Evolutionary conservation across 768 basidiomycete species (phyloP), one percentile per base, ranked within the genome.

Genomic region (Suillus paluster): DNA sequence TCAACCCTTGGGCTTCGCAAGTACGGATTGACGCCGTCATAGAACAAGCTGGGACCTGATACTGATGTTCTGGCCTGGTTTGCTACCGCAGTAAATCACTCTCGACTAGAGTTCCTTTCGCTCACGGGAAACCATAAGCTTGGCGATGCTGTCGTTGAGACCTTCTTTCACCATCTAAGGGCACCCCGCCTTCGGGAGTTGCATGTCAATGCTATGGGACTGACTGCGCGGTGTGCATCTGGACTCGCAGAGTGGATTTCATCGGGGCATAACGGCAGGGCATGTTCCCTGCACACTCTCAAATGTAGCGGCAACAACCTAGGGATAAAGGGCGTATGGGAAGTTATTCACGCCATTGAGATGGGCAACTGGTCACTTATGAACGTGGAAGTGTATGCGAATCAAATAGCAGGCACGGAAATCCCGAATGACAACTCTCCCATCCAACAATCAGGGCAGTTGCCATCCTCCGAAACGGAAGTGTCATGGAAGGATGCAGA

Each of bases 281-380:
- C 7, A 19, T 86, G 85, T 60, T 74, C 75, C 17, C 75, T 90
- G 19, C 75, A 79, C 54, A 77, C 72, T 2, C 75, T 90, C 49
- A 83, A 81, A 64, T 79, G 83, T 61, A 89, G 81, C 69, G 84
- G 83, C n/a, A 90, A 90, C 64, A 71, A 71, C 19, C 76, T 90
- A 1, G 85, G 84, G 5, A 72, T 77, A 36, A 76, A 72, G 1
- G 83, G 79, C 1, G 79, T 87, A 33, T 73, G 73, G 61, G 70
- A 78, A 14, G 81, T 90, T 48, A 71, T 86, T 27, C 73, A 75
- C 36, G 81, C 82, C 23, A 77, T 88, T 7, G 73, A 81, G 61
- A 73, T 66, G 36, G 67, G 75, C 41, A 89, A 89, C 68, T 86
- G 80, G 71, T 73, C 78, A 3, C 73, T 90, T 15, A 70, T 75